phyloP scores from a whole-genome alignment of 192 early-diverging fungal genomes.

The Coemansia sp. region DNA sequence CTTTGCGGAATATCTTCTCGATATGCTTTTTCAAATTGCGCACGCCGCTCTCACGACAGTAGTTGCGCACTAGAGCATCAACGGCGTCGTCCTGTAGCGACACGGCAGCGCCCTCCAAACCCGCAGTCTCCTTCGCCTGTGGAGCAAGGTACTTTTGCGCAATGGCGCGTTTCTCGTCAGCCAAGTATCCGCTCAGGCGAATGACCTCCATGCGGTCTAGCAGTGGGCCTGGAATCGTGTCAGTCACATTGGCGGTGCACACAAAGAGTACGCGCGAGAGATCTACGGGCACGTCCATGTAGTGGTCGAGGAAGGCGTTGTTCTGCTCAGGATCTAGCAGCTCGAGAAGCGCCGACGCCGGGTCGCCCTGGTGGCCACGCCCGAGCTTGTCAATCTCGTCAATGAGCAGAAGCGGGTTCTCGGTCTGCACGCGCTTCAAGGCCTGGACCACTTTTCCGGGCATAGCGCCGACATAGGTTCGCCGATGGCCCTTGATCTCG shows the following conservation, averaged over 20 bases:
- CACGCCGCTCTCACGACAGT: conserved; percentile 97
- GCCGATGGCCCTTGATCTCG: conserved; percentile 98
- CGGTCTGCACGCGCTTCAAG: conserved; percentile 97
- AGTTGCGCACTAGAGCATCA: conserved; percentile 82
- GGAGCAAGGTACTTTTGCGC: conserved; percentile 92
- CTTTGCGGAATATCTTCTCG: conserved; percentile 98
- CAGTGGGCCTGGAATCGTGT: conserved; percentile 97
- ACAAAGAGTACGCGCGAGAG: conserved; percentile 98
- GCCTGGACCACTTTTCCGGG: conserved; percentile 99
- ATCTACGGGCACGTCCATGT: conserved; percentile 99
- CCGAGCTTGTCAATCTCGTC: conserved; percentile 99
- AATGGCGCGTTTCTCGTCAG: conserved; percentile 92
- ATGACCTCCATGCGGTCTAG: conserved; percentile 99
- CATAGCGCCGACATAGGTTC: conserved; percentile 99
- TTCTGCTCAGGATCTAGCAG: conserved; percentile 99
- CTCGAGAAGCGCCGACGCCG: conserved; percentile 94
- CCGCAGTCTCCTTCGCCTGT: conserved; percentile 77
- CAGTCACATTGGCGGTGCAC: conserved; percentile 96
- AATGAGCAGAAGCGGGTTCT: conserved; percentile 97
- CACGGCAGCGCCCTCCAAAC: conserved; percentile 76
- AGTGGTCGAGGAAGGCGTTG: conserved; percentile 96
- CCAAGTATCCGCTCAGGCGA: conserved; percentile 86
- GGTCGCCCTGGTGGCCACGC: conserved; percentile 96
- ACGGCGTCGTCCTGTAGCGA: conserved; percentile 75
- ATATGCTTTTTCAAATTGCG: conserved; percentile 98